Evolutionary conservation across 176 grass and related monocot genomes (phyloP), one percentile per base, ranked within the genome.

Genomic region (Oryza officinalis): DNA sequence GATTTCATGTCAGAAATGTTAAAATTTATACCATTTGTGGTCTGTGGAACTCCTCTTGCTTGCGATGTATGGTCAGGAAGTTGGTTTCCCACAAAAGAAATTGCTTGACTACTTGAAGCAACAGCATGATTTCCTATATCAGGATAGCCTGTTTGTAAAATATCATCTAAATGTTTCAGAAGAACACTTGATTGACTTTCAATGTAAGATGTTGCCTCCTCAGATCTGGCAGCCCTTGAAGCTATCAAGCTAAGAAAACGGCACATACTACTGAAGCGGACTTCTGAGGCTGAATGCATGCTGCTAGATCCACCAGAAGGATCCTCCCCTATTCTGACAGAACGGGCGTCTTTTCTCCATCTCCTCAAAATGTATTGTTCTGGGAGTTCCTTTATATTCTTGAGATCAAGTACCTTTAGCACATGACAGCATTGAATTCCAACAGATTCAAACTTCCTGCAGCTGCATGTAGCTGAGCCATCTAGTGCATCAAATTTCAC

Each of bases 351-450:
- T 87, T 94, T 94, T 31, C 81, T 88, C 94, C 94, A 97, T 82
- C 94, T 94, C 76, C 89, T 97, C 77, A 97, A 86, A 83, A 97
- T 97, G 59, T 97, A 97, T 60, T 94, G 91, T 49, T 90, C 86
- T 63, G 89, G 91, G 50, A 97, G 80, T 82, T 94, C 94, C 85
- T 97, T 97, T n/a, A 97, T 90, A 88, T 97, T 97, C 78, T 93
- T 94, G 68, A 97, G 85, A 80, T 97, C 94, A 74, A 97, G 91
- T 45, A 92, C 88, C 73, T 97, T 97, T 44, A 97, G 37, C 81
- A 94, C 87, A 89, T 97, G 94, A 28, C 91, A 78, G 50, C 91
- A 97, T 14, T 92, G 91, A 78, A 94, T 97, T 37, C 94, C 94
- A 73, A 89, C 81, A 82, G 80, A 85, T 79, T 97, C 91, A 75